A percentile compares a stretch with the other conserved stretches of the same genome.
phyloP scores from a whole-genome alignment of 2,329 filamentous ascomycete genomes.

The Colletotrichum orchidophilum region DNA sequence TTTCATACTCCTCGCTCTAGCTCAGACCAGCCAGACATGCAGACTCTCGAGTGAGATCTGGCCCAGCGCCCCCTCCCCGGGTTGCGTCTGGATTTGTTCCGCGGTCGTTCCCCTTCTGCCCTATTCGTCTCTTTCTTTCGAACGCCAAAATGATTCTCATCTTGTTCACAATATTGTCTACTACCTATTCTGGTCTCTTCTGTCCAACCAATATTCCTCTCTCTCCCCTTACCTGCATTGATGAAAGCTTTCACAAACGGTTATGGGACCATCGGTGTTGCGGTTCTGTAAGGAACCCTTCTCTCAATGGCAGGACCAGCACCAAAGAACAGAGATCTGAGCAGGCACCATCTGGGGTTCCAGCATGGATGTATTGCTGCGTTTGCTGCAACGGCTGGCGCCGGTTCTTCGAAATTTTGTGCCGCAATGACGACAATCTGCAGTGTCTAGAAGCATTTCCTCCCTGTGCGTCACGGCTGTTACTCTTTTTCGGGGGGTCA shows the following conservation, averaged over 20 bases:
- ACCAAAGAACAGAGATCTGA: conserved; percentile 48
- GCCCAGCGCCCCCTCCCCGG: background rate
- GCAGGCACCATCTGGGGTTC: conserved; percentile 35
- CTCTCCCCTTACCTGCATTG: conserved; percentile 33
- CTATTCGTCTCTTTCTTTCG: background rate
- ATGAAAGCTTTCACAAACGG: conserved; percentile 36
- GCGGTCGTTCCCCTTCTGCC: background rate
- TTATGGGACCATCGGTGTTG: conserved; percentile 31
- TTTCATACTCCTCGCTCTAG: background rate
- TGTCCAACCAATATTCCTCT: background rate
- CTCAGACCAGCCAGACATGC: background rate
- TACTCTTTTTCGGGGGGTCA: conserved; percentile 17
- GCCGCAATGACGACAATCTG: conserved; percentile 39
- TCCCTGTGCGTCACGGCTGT: conserved; percentile 15
- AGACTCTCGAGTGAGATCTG: background rate
- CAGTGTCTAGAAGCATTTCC: conserved; percentile 22
- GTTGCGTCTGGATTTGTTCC: background rate
- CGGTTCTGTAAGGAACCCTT: conserved; percentile 23
- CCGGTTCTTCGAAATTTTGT: conserved; percentile 17
- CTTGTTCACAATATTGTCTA: background rate
- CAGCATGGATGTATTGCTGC: conserved; percentile 9
- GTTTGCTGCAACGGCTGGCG: conserved; percentile 1
- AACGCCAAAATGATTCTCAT: background rate
- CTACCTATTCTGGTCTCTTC: background rate
- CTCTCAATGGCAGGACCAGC: conserved; percentile 35